Evolutionary conservation across 1,284 basidiomycete species (phyloP), one percentile per base, ranked within the genome.

Genomic region (Sanghuangporus sanghuang): DNA sequence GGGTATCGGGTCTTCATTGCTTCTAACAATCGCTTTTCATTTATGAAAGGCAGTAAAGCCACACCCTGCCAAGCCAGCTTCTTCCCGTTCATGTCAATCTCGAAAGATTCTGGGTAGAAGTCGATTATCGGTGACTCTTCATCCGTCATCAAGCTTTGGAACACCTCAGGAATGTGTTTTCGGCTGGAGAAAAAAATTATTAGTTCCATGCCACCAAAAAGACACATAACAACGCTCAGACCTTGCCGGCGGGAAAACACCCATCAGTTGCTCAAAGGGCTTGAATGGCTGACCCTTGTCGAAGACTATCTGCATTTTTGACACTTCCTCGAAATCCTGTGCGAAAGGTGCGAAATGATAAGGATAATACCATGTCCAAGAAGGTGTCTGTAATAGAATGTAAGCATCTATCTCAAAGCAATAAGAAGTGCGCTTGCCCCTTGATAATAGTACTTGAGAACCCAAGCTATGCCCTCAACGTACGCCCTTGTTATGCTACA

Each of bases 21-120:
- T 27, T 83, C 85, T 59, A 98, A 77, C 23, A 98, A 77, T 18
- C 96, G 85, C 65, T 83, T 84, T 73, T 91, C 84, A 72, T 99
- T 94, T 68, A 99, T 99, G 78, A 99, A 99, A 0, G 97, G 96
- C 23, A 99, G 79, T 2, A 99, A 80, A 0, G 96, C 96, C 54
- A 99, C 95, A 63, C 97, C 97, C 76, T 99, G 97, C 97, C 97
- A 99, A 1, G 92, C 84, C 96, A 99, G 98, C 77, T 93, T 95
- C 78, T 99, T 99, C 67, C 97, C 97, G 73, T 99, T 99, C 97
- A 99, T 99, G 75, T 99, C 97, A 71, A 99, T 91, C 69, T 96
- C 86, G 74, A 99, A 99, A 18, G 90, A 86, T 5, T 81, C 72
- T 0, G 97, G 97, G 75, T 98, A 98, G 78, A 98, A 99, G 73